These are phyloP conservation scores for Chlorella sp. DNA, from an alignment of 139 green algal species.

Conservation along the genomic window DNA sequence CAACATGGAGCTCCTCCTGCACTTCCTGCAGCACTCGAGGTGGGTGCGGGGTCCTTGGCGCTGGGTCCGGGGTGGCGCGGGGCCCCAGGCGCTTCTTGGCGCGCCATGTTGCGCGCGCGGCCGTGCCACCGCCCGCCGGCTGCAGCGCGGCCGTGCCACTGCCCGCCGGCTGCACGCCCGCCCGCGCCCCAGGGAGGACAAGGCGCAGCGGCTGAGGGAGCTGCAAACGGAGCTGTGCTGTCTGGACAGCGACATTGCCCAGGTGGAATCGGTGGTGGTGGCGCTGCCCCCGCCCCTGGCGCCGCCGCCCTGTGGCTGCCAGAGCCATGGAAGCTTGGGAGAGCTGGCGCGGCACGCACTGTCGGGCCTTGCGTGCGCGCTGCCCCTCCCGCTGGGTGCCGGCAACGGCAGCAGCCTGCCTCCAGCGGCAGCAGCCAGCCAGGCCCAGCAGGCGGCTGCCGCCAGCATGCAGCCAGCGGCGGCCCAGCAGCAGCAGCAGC, in stretches of 20 bases:
- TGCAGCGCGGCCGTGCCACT: too few species aligned
- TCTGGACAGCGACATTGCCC: slow-evolving; percentile 63
- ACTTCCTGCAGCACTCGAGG: slow-evolving; percentile 77
- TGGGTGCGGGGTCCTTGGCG: slow-evolving; percentile 10
- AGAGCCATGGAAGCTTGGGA: too few species aligned
- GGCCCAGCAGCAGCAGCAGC: slow-evolving; percentile 13
- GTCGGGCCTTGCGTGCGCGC: too few species aligned
- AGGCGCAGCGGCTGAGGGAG: slow-evolving; percentile 39
- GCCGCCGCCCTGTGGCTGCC: too few species aligned
- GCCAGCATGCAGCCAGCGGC: not conserved
- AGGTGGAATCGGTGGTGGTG: slow-evolving; percentile 27
- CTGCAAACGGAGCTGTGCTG: slow-evolving; percentile 60
- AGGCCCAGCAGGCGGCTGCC: not conserved
- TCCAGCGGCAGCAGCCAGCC: slow-evolving; percentile 20
- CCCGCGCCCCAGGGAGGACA: slow-evolving; percentile 32
- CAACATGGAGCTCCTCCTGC: slow-evolving; percentile 73
- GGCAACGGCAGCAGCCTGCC: not conserved
- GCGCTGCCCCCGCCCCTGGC: too few species aligned
- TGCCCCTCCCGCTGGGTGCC: too few species aligned
- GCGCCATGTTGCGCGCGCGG: too few species aligned
- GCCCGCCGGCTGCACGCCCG: not conserved
- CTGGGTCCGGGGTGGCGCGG: not conserved
- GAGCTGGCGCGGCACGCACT: too few species aligned
- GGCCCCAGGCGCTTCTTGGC: too few species aligned
- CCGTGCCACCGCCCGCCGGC: too few species aligned